Conservation (phyloP, 768 basidiomycete species). For the Termitomyces sp. region DNA sequence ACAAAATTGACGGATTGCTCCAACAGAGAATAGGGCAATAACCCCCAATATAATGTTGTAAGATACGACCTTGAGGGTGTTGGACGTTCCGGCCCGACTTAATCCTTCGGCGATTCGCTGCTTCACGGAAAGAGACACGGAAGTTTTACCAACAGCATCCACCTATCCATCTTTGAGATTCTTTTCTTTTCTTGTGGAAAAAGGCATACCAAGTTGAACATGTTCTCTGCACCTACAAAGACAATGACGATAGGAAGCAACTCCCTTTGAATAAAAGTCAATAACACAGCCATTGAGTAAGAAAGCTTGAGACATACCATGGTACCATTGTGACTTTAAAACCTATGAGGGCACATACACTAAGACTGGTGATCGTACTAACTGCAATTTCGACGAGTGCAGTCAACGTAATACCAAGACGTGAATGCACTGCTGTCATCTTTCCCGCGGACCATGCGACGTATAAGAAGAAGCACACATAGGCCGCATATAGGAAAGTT, state of each 20-base stretch:
- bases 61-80: conserved; percentile 86
- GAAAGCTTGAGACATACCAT: conserved; percentile 48
- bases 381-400: conserved; percentile 88
- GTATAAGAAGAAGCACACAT: conserved; percentile 69
- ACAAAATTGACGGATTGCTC: conserved; percentile 90
- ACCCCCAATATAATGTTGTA: conserved; percentile 79
- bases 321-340: conserved; percentile 89
- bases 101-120: conserved; percentile 90
- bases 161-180: conserved; percentile 42
- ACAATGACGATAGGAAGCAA: conserved; percentile 90
- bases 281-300: background rate
- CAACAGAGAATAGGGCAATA: conserved; percentile 68
- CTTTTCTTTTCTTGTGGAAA: background rate
- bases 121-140: conserved; percentile 83
- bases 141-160: conserved; percentile 79
- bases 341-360: conserved; percentile 86
- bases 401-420: conserved; percentile 88
- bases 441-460: conserved; percentile 71
- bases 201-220: conserved; percentile 81
- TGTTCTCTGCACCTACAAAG: conserved; percentile 95
- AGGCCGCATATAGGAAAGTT: conserved; percentile 69
- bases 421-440: conserved; percentile 84
- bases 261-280: conserved; percentile 45
- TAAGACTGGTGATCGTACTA: conserved; percentile 90
- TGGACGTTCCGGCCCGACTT: conserved; percentile 84